Conservation (phyloP, 2,329 filamentous ascomycete genomes). For the Cadophora gregata region DNA sequence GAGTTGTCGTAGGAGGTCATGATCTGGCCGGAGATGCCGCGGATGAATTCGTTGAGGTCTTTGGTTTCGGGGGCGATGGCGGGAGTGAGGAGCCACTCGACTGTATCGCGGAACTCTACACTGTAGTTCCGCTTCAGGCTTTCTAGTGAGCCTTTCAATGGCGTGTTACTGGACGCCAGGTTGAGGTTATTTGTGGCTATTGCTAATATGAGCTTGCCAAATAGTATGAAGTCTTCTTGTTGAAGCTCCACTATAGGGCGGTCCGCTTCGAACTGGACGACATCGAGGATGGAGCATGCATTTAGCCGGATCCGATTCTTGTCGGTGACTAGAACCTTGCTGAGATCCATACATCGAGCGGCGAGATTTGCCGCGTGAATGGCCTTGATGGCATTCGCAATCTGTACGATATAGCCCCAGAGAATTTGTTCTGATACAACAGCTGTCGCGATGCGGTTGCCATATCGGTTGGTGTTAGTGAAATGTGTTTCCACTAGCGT, state of each 20-base stretch:
- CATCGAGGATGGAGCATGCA: conserved; percentile 87
- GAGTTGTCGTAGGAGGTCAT: conserved; percentile 77
- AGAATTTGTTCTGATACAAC: conserved; percentile 72
- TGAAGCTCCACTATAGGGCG: conserved; percentile 78
- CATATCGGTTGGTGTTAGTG: conserved; percentile 45
- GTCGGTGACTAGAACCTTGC: conserved; percentile 87
- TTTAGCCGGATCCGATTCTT: conserved; percentile 90
- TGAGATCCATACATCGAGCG: conserved; percentile 83
- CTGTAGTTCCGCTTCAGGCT: conserved; percentile 80
- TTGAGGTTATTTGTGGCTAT: conserved; percentile 73
- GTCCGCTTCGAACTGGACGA: conserved; percentile 79
- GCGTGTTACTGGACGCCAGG: conserved; percentile 47
- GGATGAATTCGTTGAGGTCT: conserved; percentile 79
- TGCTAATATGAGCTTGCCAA: conserved; percentile 84
- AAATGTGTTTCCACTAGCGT: conserved; percentile 87
- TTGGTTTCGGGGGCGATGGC: conserved; percentile 65
- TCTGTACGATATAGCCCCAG: conserved; percentile 92
- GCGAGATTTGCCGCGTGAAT: conserved; percentile 85
- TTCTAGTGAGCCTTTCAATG: conserved; percentile 74
- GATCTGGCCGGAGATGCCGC: conserved; percentile 78
- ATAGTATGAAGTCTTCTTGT: conserved; percentile 83
- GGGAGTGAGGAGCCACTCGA: conserved; percentile 81
- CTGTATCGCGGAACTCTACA: conserved; percentile 75
- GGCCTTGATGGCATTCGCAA: conserved; percentile 84
- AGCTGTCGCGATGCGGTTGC: conserved; percentile 45